Evolutionary conservation across 768 basidiomycete genomes (phyloP), one percentile per base, ranked within the genome.

Genomic region (Tylopilus subfusipes): DNA sequence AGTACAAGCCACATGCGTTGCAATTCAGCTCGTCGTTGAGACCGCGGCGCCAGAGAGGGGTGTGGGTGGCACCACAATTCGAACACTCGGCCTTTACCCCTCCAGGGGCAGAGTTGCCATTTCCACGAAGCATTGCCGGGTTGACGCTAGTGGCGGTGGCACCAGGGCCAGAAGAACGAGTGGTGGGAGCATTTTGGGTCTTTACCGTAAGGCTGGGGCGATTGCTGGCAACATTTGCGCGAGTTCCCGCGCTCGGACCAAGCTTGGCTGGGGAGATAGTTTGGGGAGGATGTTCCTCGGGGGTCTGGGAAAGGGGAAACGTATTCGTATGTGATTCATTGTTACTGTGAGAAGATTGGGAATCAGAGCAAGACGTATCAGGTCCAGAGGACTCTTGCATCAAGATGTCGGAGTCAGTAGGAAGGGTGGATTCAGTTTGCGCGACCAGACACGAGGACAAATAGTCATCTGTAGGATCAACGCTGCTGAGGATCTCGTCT

Each of bases 21-120:
- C 91, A 93, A 62, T 93, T 93, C 53, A 93, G 69, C 72, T 93
- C 90, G 59, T 93, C 91, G 57, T 92, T 93, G 61, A 93, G 70
- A 0, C 90, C 91, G 2, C 90, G 79, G 18, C 91, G 77, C 90
- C 91, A 93, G 25, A 93, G 79, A 8, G 91, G 90, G 0, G 91
- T 93, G 58, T 91, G 90, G 0, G 90, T 93, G 5, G 90, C 90
- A 21, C 90, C 91, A 62, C 90, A 93, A 69, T 92, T 93, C 8
- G 86, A 86, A 64, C 91, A 93, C 62, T 92, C 91, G 7, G 88
- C 88, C 73, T 92, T 93, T 54, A 80, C 78, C 29, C 81, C 81
- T 21, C 77, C 79, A 5, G 79, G 80, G 1, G 80, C 79, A 25
- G 78, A 72, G 62, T 74, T 68, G 53, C 55, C 34, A 46, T 60